Conservation (phyloP, 129 eudicot genomes). For the Escallonia herrerae region DNA sequence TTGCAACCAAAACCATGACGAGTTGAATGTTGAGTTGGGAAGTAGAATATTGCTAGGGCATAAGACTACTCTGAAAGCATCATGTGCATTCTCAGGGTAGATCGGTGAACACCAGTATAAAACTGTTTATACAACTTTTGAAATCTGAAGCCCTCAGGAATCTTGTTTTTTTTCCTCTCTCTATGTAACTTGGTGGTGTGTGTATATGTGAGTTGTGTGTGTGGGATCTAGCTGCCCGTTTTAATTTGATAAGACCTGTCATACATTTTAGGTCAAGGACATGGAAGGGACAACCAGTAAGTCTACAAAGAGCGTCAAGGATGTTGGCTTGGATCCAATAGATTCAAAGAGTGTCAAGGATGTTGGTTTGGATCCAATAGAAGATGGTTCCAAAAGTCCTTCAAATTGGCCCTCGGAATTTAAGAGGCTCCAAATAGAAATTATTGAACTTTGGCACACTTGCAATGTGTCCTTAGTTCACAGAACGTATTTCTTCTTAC, state of each 20-base stretch:
- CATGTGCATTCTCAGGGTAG: neutral
- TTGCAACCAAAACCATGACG: neutral
- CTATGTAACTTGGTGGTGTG: neutral
- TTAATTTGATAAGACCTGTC: neutral
- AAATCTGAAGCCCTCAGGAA: neutral
- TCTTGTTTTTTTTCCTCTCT: neutral
- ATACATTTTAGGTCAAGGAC: constrained; percentile 21
- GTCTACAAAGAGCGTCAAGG: constrained; percentile 36
- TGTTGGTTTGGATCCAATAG: constrained; percentile 83
- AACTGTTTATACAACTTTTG: neutral
- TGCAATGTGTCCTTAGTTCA: constrained; percentile 83
- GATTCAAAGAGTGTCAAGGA: constrained; percentile 53
- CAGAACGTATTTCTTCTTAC: constrained; percentile 73
- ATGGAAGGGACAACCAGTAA: constrained; percentile 3
- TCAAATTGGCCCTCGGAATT: constrained; percentile 62
- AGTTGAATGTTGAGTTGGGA: neutral
- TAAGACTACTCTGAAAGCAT: neutral
- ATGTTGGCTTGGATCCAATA: constrained; percentile 80
- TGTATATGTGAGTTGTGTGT: neutral
- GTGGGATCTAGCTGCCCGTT: neutral
- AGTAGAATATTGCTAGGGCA: neutral
- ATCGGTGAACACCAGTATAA: neutral
- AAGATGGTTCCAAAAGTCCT: constrained; percentile 35
- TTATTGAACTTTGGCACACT: constrained; percentile 67
- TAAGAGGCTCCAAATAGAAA: constrained; percentile 64